Base-by-base conservation (phyloP, 2,329 filamentous ascomycete genomes). In the Penicillium sp. region DNA sequence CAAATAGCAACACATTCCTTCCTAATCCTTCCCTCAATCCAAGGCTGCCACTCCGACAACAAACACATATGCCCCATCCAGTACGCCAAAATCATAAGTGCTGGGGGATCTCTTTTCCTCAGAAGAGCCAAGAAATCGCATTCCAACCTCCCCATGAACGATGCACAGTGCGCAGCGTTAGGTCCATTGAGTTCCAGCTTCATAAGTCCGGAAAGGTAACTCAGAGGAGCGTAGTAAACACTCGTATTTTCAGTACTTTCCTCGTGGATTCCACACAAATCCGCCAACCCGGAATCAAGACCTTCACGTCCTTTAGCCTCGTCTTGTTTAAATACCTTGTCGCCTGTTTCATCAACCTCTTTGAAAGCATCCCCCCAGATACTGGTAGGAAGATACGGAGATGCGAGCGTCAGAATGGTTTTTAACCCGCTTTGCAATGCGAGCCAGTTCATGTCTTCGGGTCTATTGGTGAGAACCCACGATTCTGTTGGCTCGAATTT, bases 41-140 rank as follows among this genome's bases (percentile, higher is more conserved):
- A 72, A 0, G 57, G 65, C 52, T 69, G 63, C 61, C 63, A 71
- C 43, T 69, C 48, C 4, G 66, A 59, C 3, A 70, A 9, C 1
- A 48, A 49, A 31, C 69, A 71, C 68, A 71, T 70, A 2, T 68
- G 58, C 0, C 66, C 68, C 61, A 71, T 68, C 69, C 69, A 72
- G 15, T 69, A 56, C 4, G 63, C 65, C 31, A 72, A 43, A 6
- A 72, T 60, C 1, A 70, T 35, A 7, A 72, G 51, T n/a, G 67
- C 68, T 8, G 59, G 55, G 0, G 61, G 53, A 47, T 72, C 69
- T 29, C 65, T 60, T n/a, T 51, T 37, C 25, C 62, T 55, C 2
- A 69, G 35, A 2, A 71, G 54, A 18, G 56, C 56, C 18, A 69
- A 50, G 40, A 68, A 71, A 9, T 59, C 52, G n/a, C 56, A 60